Conservation (phyloP, 371 early-diverging fungal genomes). For the Parasitella parasitica region DNA sequence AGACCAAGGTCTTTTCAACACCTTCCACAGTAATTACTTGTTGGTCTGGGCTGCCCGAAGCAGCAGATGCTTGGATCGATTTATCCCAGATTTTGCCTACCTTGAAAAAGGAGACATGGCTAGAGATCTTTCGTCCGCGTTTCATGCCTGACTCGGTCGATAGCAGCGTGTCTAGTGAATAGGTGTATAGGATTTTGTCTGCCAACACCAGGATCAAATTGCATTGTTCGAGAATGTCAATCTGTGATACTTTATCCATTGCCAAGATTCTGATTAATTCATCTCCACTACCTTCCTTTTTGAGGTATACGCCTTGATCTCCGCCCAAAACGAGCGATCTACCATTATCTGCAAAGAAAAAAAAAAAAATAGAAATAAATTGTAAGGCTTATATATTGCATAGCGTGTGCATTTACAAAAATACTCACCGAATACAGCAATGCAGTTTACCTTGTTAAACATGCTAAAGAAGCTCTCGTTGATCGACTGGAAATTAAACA, state of each 20-base stretch:
- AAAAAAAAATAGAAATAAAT: too few relatives aligned
- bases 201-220: conserved; percentile 78
- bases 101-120: conserved; percentile 88
- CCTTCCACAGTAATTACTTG: conserved; percentile 6
- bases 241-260: conserved; percentile 82
- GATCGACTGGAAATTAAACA: conserved; percentile 57
- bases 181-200: conserved; percentile 79
- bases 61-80: conserved; percentile 35
- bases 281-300: conserved; percentile 28
- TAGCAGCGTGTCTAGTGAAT: conserved; percentile 68
- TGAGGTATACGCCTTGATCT: conserved; percentile 50
- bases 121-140: conserved; percentile 68
- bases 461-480: conserved; percentile 34
- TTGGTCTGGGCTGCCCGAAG: conserved; percentile 30
- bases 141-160: conserved; percentile 46
- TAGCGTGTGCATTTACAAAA: too few relatives aligned
- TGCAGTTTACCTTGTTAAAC: conserved; percentile 40
- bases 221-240: conserved; percentile 78
- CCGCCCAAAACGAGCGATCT: conserved; percentile 37
- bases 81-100: conserved; percentile 74
- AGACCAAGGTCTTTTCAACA: conserved; percentile 68
- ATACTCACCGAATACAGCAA: conserved; percentile 32
- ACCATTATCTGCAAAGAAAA: conserved; percentile 10
- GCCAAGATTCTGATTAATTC: conserved; percentile 60
- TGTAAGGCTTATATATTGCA: too few relatives aligned